phyloP scores from a whole-genome alignment of 2,329 filamentous ascomycete genomes.

The Cytospora chrysosperma region DNA sequence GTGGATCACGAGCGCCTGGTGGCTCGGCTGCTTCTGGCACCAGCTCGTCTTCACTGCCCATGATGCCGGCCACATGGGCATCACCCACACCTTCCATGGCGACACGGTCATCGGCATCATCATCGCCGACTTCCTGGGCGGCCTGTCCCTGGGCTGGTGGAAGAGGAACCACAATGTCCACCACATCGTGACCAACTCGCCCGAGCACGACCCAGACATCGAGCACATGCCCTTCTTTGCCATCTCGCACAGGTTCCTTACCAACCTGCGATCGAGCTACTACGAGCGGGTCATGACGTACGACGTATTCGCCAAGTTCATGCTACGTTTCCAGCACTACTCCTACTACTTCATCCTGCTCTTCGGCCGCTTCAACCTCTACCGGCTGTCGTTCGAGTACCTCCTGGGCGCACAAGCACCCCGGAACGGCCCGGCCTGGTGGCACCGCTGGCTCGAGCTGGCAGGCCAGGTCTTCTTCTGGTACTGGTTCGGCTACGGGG shows the following conservation, averaged over 20 bases:
- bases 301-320: constrained; percentile 68
- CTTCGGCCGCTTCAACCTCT: constrained; percentile 85
- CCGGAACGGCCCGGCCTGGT: constrained; percentile 73
- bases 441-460: constrained; percentile 81
- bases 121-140: constrained; percentile 85
- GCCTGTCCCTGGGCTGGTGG: constrained; percentile 94
- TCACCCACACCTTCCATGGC: constrained; percentile 83
- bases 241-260: constrained; percentile 77
- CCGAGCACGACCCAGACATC: constrained; percentile 95
- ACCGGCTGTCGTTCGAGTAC: constrained; percentile 76
- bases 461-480: constrained; percentile 78
- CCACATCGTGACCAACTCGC: constrained; percentile 92
- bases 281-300: constrained; percentile 80
- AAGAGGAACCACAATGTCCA: constrained; percentile 95
- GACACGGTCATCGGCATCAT: constrained; percentile 87
- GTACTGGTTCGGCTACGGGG: constrained; percentile 81
- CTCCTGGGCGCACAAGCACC: constrained; percentile 69
- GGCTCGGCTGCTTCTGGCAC: constrained; percentile 86
- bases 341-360: constrained; percentile 80
- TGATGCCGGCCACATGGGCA: constrained; percentile 95
- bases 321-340: constrained; percentile 74
- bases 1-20: constrained; percentile 69
- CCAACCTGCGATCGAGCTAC: constrained; percentile 73
- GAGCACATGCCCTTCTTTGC: constrained; percentile 88
- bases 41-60: constrained; percentile 92